These are phyloP conservation scores for Xylaria sp. DNA, from an alignment of 2,329 filamentous ascomycete genomes.

Conservation along the genomic window DNA sequence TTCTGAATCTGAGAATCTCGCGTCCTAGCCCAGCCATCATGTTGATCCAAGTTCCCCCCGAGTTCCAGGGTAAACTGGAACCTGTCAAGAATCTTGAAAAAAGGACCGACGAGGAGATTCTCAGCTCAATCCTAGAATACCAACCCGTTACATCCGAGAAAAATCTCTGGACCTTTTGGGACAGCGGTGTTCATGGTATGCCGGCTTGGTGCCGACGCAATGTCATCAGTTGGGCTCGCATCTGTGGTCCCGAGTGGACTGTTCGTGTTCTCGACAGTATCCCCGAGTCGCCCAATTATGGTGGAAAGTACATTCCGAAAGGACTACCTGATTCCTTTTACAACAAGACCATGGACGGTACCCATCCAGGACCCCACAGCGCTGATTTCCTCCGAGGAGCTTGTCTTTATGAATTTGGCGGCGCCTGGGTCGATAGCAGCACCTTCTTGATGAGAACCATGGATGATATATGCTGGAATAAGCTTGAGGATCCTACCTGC, in stretches of 20 bases:
- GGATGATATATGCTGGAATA: conserved; percentile 54
- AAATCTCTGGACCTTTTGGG: conserved; percentile 56
- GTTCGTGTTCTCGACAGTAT: conserved; percentile 55
- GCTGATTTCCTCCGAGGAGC: conserved; percentile 57
- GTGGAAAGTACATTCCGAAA: conserved; percentile 50
- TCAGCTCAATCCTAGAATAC: conserved; percentile 29
- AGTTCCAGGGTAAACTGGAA: conserved; percentile 39
- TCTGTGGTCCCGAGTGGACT: conserved; percentile 54
- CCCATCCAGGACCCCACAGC: conserved; percentile 54
- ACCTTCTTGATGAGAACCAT: conserved; percentile 52
- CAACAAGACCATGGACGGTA: conserved; percentile 55
- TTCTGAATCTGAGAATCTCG: neutral
- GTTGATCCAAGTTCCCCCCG: conserved; percentile 34
- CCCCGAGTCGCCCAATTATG: conserved; percentile 53
- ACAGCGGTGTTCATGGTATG: conserved; percentile 51
- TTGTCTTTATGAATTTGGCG: conserved; percentile 53
- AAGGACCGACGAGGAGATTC: conserved; percentile 40
- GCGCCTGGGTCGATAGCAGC: conserved; percentile 56
- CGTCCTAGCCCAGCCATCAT: conserved; percentile 10
- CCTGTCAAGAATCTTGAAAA: conserved; percentile 32
- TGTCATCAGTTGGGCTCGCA: conserved; percentile 54
- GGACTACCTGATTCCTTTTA: conserved; percentile 51
- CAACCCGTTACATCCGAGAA: conserved; percentile 51
- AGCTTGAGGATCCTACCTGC: conserved; percentile 49
- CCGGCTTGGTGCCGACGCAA: conserved; percentile 55